Evolutionary conservation across 768 basidiomycete species (phyloP).

Genomic region (Suillus luteus): DNA sequence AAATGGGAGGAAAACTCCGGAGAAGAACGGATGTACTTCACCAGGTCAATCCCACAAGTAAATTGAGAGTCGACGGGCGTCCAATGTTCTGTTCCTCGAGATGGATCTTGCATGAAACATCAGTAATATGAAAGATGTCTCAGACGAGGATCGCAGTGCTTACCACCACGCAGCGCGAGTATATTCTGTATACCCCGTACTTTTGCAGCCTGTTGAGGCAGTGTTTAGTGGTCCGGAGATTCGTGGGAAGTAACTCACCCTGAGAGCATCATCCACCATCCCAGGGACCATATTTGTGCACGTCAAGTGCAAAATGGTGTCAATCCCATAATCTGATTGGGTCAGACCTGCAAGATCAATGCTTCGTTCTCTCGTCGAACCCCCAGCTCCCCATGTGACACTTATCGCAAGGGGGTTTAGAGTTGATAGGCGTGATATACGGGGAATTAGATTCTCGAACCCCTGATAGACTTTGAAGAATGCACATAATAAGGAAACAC

Average conservation of each 20-base stretch:
- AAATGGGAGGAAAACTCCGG: slow-evolving; percentile 82
- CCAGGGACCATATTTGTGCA: slow-evolving; percentile 96
- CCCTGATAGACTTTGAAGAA: slow-evolving; percentile 51
- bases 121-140: background rate
- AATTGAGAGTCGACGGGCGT: slow-evolving; percentile 83
- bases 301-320: slow-evolving; percentile 92
- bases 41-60: slow-evolving; percentile 84
- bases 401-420: slow-evolving; percentile 84
- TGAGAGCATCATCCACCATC: slow-evolving; percentile 81
- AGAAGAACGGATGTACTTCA: slow-evolving; percentile 79
- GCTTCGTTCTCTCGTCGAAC: slow-evolving; percentile 84
- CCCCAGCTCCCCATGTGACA: slow-evolving; percentile 98
- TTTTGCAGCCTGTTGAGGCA: slow-evolving; percentile 65
- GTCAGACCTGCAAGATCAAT: slow-evolving; percentile 83
- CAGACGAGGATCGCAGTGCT: slow-evolving; percentile 20
- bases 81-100: slow-evolving; percentile 93
- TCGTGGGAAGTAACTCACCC: slow-evolving; percentile 47
- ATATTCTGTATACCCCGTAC: slow-evolving; percentile 84
- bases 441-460: slow-evolving; percentile 86
- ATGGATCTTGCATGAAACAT: slow-evolving; percentile 65
- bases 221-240: slow-evolving; percentile 13
- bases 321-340: slow-evolving; percentile 72
- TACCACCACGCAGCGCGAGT: slow-evolving; percentile 90
- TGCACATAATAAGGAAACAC: background rate
- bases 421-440: slow-evolving; percentile 78